Percentiles rank a stretch among this genome's conserved stretches.
Conservation (phyloP, 495 filamentous ascomycete genomes). For the Trichodelitschia bisporula region DNA sequence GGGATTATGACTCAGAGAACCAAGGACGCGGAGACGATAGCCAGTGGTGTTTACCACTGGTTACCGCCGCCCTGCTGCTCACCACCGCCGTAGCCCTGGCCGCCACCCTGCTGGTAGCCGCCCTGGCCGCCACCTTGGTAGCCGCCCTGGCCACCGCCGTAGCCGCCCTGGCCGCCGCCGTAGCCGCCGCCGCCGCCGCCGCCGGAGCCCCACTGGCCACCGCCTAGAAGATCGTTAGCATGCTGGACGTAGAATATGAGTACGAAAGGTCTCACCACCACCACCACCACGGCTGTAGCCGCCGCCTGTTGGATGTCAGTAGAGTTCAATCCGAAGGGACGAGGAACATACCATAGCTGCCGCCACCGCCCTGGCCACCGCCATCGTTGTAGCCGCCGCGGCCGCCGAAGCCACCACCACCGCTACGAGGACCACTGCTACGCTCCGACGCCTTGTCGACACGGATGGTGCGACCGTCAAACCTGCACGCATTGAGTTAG, state of each 20-base stretch:
- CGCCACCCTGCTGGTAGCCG: background rate
- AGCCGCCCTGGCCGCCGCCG: constrained; percentile 4
- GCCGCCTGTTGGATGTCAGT: constrained; percentile 10
- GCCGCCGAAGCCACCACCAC: constrained; percentile 20
- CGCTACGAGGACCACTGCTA: constrained; percentile 29
- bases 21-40: constrained; percentile 1
- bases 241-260: background rate
- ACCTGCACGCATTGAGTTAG: too few species aligned
- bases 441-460: constrained; percentile 90
- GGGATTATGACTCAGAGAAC: too few species aligned
- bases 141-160: constrained; percentile 2
- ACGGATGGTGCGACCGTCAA: constrained; percentile 86
- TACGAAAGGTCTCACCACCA: constrained; percentile 1
- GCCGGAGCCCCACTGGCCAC: constrained; percentile 5
- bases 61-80: constrained; percentile 6
- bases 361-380: constrained; percentile 4
- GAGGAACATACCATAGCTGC: background rate
- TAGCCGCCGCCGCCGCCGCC: constrained; percentile 3
- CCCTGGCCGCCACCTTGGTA: constrained; percentile 1
- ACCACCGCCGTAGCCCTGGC: constrained; percentile 3
- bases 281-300: constrained; percentile 10
- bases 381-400: constrained; percentile 14
- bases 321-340: too few species aligned
- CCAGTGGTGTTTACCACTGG: constrained; percentile 2
- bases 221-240: constrained; percentile 3